Evolutionary conservation across 2,329 filamentous ascomycete species (phyloP).

Genomic region (Trichoderma asperellum): DNA sequence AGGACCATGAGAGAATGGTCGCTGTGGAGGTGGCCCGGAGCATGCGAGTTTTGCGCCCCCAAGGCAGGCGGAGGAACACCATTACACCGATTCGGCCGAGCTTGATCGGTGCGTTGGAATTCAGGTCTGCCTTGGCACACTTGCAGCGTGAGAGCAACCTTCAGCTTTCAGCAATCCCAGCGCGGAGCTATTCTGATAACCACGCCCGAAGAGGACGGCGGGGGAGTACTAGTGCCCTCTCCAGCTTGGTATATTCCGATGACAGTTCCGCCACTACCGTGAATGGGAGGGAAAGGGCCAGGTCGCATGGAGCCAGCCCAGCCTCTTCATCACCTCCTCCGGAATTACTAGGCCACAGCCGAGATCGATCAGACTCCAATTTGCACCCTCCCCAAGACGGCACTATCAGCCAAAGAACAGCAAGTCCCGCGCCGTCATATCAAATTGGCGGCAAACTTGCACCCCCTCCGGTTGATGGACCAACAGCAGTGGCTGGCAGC

Average conservation of each 20-base stretch:
- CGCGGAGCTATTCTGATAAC: slow-evolving; percentile 57
- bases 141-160: slow-evolving; percentile 81
- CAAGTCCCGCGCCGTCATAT: slow-evolving; percentile 41
- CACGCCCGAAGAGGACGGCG: slow-evolving; percentile 37
- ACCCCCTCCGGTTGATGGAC: slow-evolving; percentile 44
- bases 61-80: slow-evolving; percentile 66
- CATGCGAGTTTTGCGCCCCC: slow-evolving; percentile 82
- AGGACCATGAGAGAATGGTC: slow-evolving; percentile 64
- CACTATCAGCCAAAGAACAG: slow-evolving; percentile 34
- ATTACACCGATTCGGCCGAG: slow-evolving; percentile 87
- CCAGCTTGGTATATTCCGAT: slow-evolving; percentile 31
- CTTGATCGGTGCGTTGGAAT: slow-evolving; percentile 90
- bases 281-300: slow-evolving; percentile 32
- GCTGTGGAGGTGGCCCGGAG: slow-evolving; percentile 86
- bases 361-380: slow-evolving; percentile 7
- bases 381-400: slow-evolving; percentile 7
- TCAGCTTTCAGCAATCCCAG: slow-evolving; percentile 68
- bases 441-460: slow-evolving; percentile 48
- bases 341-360: not conserved
- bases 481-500: slow-evolving; percentile 23
- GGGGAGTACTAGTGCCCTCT: slow-evolving; percentile 37
- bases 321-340: slow-evolving; percentile 14
- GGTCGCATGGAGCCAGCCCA: slow-evolving; percentile 29
- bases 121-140: slow-evolving; percentile 86
- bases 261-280: not conserved